Evolutionary conservation across 176 grass and related monocot species (phyloP), one percentile per base, ranked within the genome.

Genomic region (Secale cereale): DNA sequence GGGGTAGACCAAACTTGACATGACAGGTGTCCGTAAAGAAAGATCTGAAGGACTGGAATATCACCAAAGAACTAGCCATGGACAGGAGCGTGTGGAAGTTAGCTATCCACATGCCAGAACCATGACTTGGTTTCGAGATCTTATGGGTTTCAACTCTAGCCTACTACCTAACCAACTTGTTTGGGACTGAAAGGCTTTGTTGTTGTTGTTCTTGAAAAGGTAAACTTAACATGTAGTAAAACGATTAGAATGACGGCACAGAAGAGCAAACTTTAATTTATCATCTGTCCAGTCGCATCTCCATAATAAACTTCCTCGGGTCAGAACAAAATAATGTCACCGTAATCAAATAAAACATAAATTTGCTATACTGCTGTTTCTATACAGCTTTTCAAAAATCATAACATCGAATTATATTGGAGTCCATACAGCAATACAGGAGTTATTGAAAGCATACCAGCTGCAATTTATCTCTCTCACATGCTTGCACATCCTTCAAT

Each of bases 391-490:
- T 54, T 63, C 4, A 25, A 61, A 30, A 76, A n/a, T n/a, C n/a
- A n/a, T n/a, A n/a, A 13, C n/a, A 45, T 12, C 74, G 2, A 85
- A 54, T 29, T 7, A 71, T 82, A 26, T 52, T 25, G 68, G 45
- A 62, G 64, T n/a, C 32, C 57, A 82, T 3, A 86, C 11, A 63
- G 12, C 23, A 79, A 28, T 69, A 73, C 14, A 87, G 16, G 20
- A 40, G 19, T 41, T 37, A 57, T 80, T 67, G 35, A 73, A 27
- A 80, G n/a, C 73, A 85, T 69, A 98, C 97, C 89, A 98, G 71
- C 83, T 98, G 91, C 76, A 98, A 89, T 40, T 96, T 98, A 33
- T 92, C 86, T 92, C 90, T 98, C 90, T 98, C 97, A 2, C 95
- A 88, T 67, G 76, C 79, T 81, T 96, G 97, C 83, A 98, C 93